Base-by-base conservation (phyloP, 495 filamentous ascomycete genomes). In the Podospora australis region DNA sequence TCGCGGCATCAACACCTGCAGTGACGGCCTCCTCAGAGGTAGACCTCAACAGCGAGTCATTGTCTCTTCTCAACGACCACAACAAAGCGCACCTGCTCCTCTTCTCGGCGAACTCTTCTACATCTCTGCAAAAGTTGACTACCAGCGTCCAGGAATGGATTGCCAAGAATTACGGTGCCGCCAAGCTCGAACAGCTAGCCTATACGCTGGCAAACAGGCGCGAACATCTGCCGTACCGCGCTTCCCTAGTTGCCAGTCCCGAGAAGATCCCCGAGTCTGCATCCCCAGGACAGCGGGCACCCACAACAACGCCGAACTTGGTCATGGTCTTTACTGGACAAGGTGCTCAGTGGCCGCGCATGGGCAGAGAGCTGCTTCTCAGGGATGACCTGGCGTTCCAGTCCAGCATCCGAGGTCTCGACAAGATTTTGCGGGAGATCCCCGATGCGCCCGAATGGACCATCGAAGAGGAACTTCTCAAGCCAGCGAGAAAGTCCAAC, bases 141-240 rank as follows among this genome's bases (percentile, higher is more conserved):
- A n/a, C n/a, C n/a, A n/a, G n/a, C n/a, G n/a, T n/a, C n/a, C n/a
- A n/a, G n/a, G n/a, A n/a, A n/a, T n/a, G n/a, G n/a, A n/a, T n/a
- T n/a, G n/a, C n/a, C n/a, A n/a, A n/a, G n/a, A n/a, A n/a, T n/a
- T n/a, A n/a, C n/a, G n/a, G n/a, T n/a, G n/a, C n/a, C n/a, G n/a
- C n/a, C n/a, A n/a, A n/a, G n/a, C n/a, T n/a, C 5, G 1, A 17
- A 9, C 48, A 56, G 17, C 20, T 56, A n/a, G 49, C 48, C 5
- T 55, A 64, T 47, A 32, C 56, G 17, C 34, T 59, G 16, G 7
- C 55, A 17, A 39, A 62, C 38, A 35, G 56, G 6, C 47, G 61
- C 5, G 44, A 34, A 6, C 48, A 34, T 6, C 46, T 49, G 3
- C 51, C 30, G 16, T 49, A 55, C 19, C 44, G 60, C 0, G 48